Base-by-base conservation (phyloP, 495 filamentous ascomycete genomes). In the Podospora anserina region DNA sequence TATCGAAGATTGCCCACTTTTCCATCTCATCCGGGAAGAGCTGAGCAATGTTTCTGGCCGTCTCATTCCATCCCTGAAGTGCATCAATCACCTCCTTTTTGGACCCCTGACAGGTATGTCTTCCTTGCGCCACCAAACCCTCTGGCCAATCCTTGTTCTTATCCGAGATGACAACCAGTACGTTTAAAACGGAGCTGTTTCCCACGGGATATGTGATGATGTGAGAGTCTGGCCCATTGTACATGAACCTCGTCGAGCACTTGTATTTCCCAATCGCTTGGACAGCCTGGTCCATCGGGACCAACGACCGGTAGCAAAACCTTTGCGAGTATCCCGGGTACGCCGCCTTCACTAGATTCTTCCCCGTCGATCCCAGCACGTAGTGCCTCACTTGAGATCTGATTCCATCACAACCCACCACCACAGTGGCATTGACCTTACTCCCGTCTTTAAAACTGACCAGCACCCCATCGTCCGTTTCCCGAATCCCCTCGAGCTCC, bases 1-100 rank as follows among this genome's bases (percentile, higher is more conserved):
- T 81, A 66, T 88, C 86, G 64, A 88, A 88, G 5, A 88, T 78
- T 0, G 74, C 85, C 85, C 85, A 87, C 66, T 84, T 84, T 65
- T 86, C 82, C 60, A 86, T 72, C 60, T 78, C 56, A 0, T 81
- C 79, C 0, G 81, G 78, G 11, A 87, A 68, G 13, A 86, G 69
- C 0, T 79, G 75, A 6, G 81, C 76, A 19, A 87, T 75, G 0
- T 65, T 71, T 0, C 77, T 71, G 13, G 82, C 80, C 0, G 75
- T 76, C 0, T 75, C 72, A 18, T 80, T 75, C 80, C 82, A 88
- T 0, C 66, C 69, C 0, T 57, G 65, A 49, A 82, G 86, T 0
- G 77, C 72, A 0, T 64, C 69, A 5, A 70, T 57, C 0, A 71
- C 77, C 49, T 84, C 80, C 4, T 16, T 28, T 63, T 76, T 80